Evolutionary conservation across 805 yeast species (phyloP).

Genomic region (Kodamaea kakaduensis): DNA sequence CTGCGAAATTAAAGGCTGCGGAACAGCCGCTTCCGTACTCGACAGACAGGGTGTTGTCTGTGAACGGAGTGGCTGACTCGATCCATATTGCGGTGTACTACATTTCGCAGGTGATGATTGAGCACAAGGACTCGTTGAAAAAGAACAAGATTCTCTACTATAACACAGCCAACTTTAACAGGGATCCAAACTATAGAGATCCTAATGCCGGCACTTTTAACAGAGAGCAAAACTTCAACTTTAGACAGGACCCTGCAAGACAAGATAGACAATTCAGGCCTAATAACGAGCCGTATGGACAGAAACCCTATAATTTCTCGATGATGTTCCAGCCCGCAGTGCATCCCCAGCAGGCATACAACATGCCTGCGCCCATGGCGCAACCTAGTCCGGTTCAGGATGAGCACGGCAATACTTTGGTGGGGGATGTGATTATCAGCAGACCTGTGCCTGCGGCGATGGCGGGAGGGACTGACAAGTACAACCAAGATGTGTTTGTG

Average conservation of each 20-base stretch:
- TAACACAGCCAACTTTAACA: constrained; percentile 48
- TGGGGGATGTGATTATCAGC: constrained; percentile 38
- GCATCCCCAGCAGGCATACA: constrained; percentile 29
- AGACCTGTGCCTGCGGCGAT: constrained; percentile 35
- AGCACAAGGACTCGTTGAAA: constrained; percentile 50
- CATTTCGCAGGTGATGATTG: constrained; percentile 62
- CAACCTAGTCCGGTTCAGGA: constrained; percentile 37
- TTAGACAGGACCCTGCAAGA: constrained; percentile 18
- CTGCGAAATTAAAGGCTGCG: constrained; percentile 71
- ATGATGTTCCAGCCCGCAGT: constrained; percentile 39
- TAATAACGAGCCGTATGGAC: constrained; percentile 16
- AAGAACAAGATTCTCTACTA: constrained; percentile 54
- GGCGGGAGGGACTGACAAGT: constrained; percentile 43
- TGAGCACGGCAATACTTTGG: constrained; percentile 41
- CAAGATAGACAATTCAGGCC: constrained; percentile 2
- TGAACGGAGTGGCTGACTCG: constrained; percentile 82
- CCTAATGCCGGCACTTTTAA: constrained; percentile 19
- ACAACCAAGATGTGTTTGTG: constrained; percentile 67
- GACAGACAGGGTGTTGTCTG: constrained; percentile 68
- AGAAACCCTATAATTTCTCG: constrained; percentile 33
- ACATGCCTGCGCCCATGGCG: constrained; percentile 15
- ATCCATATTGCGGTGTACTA: constrained; percentile 79
- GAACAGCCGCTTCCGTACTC: constrained; percentile 69
- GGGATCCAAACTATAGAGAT: constrained; percentile 7
- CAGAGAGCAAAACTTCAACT: constrained; percentile 21